phyloP scores from a whole-genome alignment of 495 filamentous ascomycete species.

The Rusavskia elegans region DNA sequence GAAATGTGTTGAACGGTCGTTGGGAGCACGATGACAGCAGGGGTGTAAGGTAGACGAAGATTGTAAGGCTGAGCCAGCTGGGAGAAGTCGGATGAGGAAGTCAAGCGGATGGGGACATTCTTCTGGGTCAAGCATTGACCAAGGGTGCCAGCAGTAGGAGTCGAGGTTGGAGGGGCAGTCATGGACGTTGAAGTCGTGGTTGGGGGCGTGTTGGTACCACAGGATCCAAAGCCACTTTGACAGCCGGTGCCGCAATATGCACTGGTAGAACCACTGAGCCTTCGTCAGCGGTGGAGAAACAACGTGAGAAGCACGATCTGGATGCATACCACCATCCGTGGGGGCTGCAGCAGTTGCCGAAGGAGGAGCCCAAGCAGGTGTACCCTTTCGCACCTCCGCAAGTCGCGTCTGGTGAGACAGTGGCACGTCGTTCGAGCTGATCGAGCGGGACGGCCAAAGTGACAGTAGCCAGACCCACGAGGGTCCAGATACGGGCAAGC shows the following conservation, averaged over 20 bases:
- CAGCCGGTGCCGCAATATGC: constrained; percentile 11
- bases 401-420: constrained; percentile 10
- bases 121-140: constrained; percentile 4
- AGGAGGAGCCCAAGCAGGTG: constrained; percentile 11
- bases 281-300: neutral
- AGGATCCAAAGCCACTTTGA: constrained; percentile 11
- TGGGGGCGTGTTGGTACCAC: constrained; percentile 4
- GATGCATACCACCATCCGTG: constrained; percentile 14
- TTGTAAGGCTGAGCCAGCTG: constrained; percentile 34
- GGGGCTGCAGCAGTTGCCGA: constrained; percentile 13
- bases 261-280: constrained; percentile 8
- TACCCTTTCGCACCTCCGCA: constrained; percentile 10
- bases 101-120: constrained; percentile 6
- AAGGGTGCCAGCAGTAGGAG: neutral
- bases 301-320: too few species aligned
- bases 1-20: constrained; percentile 39
- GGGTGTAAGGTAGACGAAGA: constrained; percentile 41
- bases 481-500: neutral
- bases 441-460: neutral
- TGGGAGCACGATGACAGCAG: constrained; percentile 47
- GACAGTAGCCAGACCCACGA: neutral
- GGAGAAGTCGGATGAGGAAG: constrained; percentile 4
- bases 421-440: neutral
- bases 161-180: neutral
- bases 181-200: neutral